phyloP scores from a whole-genome alignment of 345 rosid genomes.

The Euphorbia tirucalli region DNA sequence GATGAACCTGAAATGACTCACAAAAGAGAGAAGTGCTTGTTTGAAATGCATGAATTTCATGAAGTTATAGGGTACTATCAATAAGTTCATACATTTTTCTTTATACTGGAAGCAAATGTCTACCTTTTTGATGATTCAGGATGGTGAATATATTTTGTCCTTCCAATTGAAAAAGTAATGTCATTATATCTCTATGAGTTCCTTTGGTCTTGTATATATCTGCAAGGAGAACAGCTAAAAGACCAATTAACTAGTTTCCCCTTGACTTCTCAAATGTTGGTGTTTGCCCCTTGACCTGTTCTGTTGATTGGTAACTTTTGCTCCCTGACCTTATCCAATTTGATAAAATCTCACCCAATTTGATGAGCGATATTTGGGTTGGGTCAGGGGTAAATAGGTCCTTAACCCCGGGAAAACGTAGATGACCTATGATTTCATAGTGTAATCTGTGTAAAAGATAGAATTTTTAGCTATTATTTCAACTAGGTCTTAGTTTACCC shows the following conservation, averaged over 20 bases:
- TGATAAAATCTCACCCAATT: no score
- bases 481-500: not conserved
- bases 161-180: not conserved
- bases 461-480: not conserved
- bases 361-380: no score
- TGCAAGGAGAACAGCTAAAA: no score
- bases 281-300: no score
- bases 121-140: not conserved
- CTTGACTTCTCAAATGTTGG: no score
- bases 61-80: not conserved
- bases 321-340: no score
- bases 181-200: not conserved
- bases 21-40: not conserved
- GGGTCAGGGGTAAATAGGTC: no score
- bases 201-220: no score
- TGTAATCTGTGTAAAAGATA: not conserved
- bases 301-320: no score
- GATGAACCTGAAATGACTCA: not conserved
- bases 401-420: not conserved
- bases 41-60: no score
- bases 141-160: not conserved
- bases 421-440: not conserved
- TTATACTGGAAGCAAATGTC: no score
- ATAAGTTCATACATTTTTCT: not conserved
- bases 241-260: no score